Conservation (phyloP, 257 asterid genomes). For the Striga asiatica region DNA sequence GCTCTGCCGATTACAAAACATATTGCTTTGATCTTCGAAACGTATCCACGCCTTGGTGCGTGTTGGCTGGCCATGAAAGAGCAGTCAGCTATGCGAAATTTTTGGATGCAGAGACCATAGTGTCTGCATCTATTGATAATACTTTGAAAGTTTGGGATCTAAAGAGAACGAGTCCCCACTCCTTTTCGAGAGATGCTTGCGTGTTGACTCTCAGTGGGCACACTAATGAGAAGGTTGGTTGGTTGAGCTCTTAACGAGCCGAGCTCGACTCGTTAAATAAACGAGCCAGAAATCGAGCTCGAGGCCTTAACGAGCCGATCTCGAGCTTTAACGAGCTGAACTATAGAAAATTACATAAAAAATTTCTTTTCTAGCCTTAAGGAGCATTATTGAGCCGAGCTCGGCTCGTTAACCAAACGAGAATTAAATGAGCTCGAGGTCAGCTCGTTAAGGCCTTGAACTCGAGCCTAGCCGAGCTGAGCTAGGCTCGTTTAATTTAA, state of each 20-base stretch:
- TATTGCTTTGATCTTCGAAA: slow-evolving; percentile 91
- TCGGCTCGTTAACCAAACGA: no score
- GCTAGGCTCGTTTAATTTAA: no score
- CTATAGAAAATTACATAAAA: no score
- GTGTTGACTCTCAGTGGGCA: slow-evolving; percentile 74
- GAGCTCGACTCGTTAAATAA: no score
- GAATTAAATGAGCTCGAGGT: no score
- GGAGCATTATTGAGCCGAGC: no score
- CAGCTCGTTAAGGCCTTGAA: no score
- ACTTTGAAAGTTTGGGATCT: slow-evolving; percentile 92
- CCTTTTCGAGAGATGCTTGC: slow-evolving; percentile 68
- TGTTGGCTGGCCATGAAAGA: slow-evolving; percentile 85
- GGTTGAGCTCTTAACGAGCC: not conserved
- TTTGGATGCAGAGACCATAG: slow-evolving; percentile 58
- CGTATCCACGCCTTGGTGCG: slow-evolving; percentile 64
- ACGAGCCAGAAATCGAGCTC: no score
- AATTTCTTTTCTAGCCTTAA: no score
- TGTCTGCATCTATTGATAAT: slow-evolving; percentile 94
- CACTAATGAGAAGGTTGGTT: slow-evolving; percentile 84
- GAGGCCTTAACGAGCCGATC: no score
- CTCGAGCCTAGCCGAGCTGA: no score
- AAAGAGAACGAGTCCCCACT: slow-evolving; percentile 53
- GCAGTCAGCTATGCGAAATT: slow-evolving; percentile 85
- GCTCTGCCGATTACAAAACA: slow-evolving; percentile 82
- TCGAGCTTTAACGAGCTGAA: no score